Conservation (phyloP, 192 early-diverging fungal species). For the Coemansia sp. region DNA sequence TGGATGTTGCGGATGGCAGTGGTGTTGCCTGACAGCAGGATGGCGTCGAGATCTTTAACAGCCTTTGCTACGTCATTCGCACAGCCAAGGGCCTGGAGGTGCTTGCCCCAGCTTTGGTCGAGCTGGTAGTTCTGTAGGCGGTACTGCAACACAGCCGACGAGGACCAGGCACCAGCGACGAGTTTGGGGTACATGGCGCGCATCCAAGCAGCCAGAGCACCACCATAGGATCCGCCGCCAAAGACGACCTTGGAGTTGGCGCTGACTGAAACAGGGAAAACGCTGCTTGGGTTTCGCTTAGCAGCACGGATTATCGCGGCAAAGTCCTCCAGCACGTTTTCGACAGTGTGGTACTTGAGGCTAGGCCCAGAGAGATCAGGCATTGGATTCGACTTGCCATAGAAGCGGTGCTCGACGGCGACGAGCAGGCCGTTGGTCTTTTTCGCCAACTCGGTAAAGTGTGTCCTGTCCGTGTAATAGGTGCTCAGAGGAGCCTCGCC, state of each 20-base stretch:
- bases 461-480: constrained; percentile 18
- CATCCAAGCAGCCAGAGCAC: constrained; percentile 74
- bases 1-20: constrained; percentile 21
- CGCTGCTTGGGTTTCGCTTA: constrained; percentile 6
- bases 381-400: constrained; percentile 59
- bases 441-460: constrained; percentile 52
- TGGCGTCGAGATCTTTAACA: constrained; percentile 43
- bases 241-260: constrained; percentile 36
- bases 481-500: constrained; percentile 23
- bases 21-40: constrained; percentile 28
- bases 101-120: constrained; percentile 48
- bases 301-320: constrained; percentile 32
- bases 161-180: constrained; percentile 65
- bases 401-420: constrained; percentile 64
- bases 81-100: constrained; percentile 40
- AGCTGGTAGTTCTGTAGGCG: constrained; percentile 62
- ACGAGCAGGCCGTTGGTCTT: constrained; percentile 60
- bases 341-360: constrained; percentile 39
- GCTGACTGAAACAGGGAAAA: constrained; percentile 27
- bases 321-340: constrained; percentile 40
- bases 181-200: constrained; percentile 63
- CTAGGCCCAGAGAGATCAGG: constrained; percentile 42
- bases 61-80: constrained; percentile 33
- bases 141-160: constrained; percentile 69
- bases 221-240: constrained; percentile 74